Evolutionary conservation across 75 land plant species (phyloP), one percentile per base, ranked within the genome.

Genomic region (Gnetum montanum): DNA sequence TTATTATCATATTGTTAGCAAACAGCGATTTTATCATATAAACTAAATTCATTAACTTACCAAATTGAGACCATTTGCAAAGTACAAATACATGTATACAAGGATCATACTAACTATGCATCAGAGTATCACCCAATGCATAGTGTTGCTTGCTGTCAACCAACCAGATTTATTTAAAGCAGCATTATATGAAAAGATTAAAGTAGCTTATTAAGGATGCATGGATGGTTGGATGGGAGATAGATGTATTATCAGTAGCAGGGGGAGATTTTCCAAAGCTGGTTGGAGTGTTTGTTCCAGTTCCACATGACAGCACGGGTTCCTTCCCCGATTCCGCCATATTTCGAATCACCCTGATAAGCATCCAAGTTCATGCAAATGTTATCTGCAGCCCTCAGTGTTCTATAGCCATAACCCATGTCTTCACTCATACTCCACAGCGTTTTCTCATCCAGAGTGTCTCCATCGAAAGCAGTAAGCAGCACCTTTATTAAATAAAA

Each of bases 361-460:
- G 47, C 68, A 25, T 66, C 68, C 24, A 68, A 24, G 47, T 68
- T 68, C 4, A 68, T 45, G 6, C 34, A 19, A 19, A 64, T 68
- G 40, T 68, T 54, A 16, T 49, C 41, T 0, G 59, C 68, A 40
- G 18, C 36, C 34, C 70, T 29, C 11, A 68, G 10, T 0, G 70
- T 62, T 24, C 20, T 50, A 29, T 50, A 68, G 0, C 70, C 70
- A 31, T 53, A 49, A 22, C 70, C 70, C 54, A 68, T 65, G 57
- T 68, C 70, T 34, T 62, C 46, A 31, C 70, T 68, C 36, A 51
- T 68, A 11, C 70, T 63, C 70, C 70, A 68, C 40, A 68, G 27
- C 11, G 63, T 28, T 11, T 20, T 31, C 30, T 67, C 70, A 41
- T 67, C 64, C 4, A 35, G 13, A 11, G 16, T 12, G 20, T 61